phyloP scores from a whole-genome alignment of 495 filamentous ascomycete genomes.

The Terfezia boudieri region DNA sequence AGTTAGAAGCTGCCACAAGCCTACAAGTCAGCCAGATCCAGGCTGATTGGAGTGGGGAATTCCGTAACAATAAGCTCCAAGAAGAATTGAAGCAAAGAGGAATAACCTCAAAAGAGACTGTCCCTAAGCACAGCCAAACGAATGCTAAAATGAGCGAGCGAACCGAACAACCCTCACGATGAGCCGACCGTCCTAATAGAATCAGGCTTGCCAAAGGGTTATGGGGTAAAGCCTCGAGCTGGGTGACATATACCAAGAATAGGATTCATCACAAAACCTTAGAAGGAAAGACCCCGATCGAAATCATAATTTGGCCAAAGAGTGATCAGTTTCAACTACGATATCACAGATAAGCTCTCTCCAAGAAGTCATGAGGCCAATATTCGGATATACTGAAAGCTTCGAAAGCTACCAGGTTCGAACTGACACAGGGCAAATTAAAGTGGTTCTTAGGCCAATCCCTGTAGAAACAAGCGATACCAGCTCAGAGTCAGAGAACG shows the following conservation, averaged over 20 bases:
- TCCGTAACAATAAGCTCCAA: neutral
- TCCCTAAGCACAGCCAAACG: neutral
- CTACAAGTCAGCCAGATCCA: neutral
- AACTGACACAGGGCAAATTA: neutral
- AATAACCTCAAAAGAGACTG: neutral
- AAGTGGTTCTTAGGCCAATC: neutral
- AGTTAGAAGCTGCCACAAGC: neutral
- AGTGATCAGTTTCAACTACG: neutral
- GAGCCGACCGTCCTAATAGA: neutral
- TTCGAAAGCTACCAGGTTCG: neutral
- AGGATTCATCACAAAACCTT: neutral
- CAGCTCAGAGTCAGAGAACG: no score
- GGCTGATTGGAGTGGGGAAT: neutral
- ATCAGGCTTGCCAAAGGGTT: neutral
- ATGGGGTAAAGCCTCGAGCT: neutral
- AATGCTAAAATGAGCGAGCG: neutral
- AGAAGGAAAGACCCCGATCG: neutral
- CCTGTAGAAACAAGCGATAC: no score
- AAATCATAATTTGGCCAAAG: neutral
- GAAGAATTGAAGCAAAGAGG: neutral
- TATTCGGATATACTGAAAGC: neutral
- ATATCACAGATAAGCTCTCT: neutral
- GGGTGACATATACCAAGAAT: neutral
- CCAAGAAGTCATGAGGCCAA: neutral
- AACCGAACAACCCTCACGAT: neutral